phyloP scores from a whole-genome alignment of 129 eudicot genomes.

The Helianthus tuberosus region DNA sequence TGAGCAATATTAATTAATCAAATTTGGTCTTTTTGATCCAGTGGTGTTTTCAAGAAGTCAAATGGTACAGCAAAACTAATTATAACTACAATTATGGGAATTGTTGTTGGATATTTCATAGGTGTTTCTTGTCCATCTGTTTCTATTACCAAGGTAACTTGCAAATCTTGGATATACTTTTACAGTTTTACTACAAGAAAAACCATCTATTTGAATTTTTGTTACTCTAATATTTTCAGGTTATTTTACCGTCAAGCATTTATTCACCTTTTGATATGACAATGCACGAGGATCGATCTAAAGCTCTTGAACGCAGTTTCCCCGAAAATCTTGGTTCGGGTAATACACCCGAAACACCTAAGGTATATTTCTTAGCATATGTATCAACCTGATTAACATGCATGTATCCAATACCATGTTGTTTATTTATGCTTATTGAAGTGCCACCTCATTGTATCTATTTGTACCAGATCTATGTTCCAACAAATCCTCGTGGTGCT shows the following conservation, averaged over 20 bases:
- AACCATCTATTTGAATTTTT: slow-evolving; percentile 5
- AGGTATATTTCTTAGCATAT: slow-evolving; percentile 51
- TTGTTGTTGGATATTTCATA: slow-evolving; percentile 88
- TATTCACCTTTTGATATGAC: slow-evolving; percentile 60
- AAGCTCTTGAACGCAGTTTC: slow-evolving; percentile 57
- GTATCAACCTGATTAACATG: not conserved
- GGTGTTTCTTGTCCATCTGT: slow-evolving; percentile 95
- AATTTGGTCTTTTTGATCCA: slow-evolving; percentile 34
- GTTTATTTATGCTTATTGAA: slow-evolving; percentile 1
- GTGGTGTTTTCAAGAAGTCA: slow-evolving; percentile 79
- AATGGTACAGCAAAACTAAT: slow-evolving; percentile 81
- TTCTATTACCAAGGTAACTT: slow-evolving; percentile 77
- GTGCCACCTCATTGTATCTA: slow-evolving; percentile 15
- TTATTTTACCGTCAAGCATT: slow-evolving; percentile 71
- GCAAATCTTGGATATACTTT: slow-evolving; percentile 22
- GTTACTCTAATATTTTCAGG: slow-evolving; percentile 48
- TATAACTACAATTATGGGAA: slow-evolving; percentile 78
- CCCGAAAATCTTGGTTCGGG: slow-evolving; percentile 94
- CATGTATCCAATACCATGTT: too few species aligned
- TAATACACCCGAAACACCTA: slow-evolving; percentile 73
- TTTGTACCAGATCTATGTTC: slow-evolving; percentile 74
- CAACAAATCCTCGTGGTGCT: slow-evolving; percentile 98
- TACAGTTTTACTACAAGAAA: slow-evolving; percentile 9
- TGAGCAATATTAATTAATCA: slow-evolving; percentile 3
- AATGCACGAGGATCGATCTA: slow-evolving; percentile 41